These are phyloP conservation scores for Arthrinium puccinioides DNA, from an alignment of 2,329 filamentous ascomycete genomes.

Conservation along the genomic window DNA sequence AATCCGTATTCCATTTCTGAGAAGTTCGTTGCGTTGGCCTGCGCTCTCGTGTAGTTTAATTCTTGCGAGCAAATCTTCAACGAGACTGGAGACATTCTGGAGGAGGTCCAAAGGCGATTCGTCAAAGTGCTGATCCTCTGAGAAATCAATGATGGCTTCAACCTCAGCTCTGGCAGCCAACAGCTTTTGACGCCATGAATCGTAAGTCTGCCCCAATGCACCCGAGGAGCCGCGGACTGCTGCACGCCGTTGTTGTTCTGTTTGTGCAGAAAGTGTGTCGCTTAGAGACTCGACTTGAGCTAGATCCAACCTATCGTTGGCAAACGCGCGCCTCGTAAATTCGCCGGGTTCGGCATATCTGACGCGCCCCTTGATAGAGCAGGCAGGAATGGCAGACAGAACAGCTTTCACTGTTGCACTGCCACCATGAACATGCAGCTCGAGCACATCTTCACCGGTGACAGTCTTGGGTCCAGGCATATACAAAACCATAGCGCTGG, in stretches of 20 bases:
- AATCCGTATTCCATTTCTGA: slow-evolving; percentile 78
- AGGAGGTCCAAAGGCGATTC: slow-evolving; percentile 72
- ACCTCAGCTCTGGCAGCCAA: slow-evolving; percentile 81
- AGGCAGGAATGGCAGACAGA: slow-evolving; percentile 64
- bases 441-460: slow-evolving; percentile 87
- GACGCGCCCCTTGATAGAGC: slow-evolving; percentile 34
- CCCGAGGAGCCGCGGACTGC: slow-evolving; percentile 74
- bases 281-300: slow-evolving; percentile 69
- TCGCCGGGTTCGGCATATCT: slow-evolving; percentile 93
- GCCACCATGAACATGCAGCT: slow-evolving; percentile 92
- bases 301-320: slow-evolving; percentile 77
- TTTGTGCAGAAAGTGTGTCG: slow-evolving; percentile 61
- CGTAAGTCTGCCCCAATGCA: slow-evolving; percentile 67
- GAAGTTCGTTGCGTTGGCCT: slow-evolving; percentile 72
- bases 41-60: slow-evolving; percentile 68
- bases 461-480: slow-evolving; percentile 77
- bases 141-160: slow-evolving; percentile 94
- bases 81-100: slow-evolving; percentile 57
- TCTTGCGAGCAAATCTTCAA: slow-evolving; percentile 51
- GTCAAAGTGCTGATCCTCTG: slow-evolving; percentile 95
- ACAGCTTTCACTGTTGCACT: slow-evolving; percentile 83
- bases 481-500: slow-evolving; percentile 72
- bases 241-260: slow-evolving; percentile 85
- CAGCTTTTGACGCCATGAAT: slow-evolving; percentile 70
- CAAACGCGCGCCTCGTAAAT: slow-evolving; percentile 87